Percentiles rank a stretch among this genome's conserved stretches.
Evolutionary conservation across 805 yeast species (phyloP).

Genomic region (Suhomyces prunicola): DNA sequence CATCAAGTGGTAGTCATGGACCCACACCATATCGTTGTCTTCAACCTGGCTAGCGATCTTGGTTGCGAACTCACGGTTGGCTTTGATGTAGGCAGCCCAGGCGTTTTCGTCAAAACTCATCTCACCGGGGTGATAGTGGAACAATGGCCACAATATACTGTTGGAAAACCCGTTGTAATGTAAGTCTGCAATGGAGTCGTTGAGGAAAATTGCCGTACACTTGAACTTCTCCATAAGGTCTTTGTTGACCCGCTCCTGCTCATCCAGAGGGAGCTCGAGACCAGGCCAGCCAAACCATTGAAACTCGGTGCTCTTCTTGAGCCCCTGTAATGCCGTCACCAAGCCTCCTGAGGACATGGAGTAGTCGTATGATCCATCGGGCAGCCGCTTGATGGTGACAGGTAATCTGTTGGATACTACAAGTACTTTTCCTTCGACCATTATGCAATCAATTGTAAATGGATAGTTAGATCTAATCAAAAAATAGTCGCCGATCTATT

Average conservation of each 20-base stretch:
- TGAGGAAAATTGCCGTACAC: conserved; percentile 84
- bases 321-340: conserved; percentile 91
- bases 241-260: conserved; percentile 61
- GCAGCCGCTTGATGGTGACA: conserved; percentile 74
- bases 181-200: conserved; percentile 88
- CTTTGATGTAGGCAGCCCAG: conserved; percentile 97
- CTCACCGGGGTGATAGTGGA: conserved; percentile 99
- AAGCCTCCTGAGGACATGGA: conserved; percentile 96
- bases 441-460: neutral
- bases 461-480: neutral
- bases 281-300: conserved; percentile 99
- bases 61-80: conserved; percentile 77
- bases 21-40: conserved; percentile 92
- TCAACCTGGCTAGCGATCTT: conserved; percentile 65
- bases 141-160: conserved; percentile 94
- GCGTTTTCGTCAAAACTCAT: conserved; percentile 97
- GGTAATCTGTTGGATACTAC: conserved; percentile 96
- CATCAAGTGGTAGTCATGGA: conserved; percentile 97
- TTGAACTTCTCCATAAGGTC: conserved; percentile 77
- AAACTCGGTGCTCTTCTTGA: conserved; percentile 76
- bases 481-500: neutral
- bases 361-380: conserved; percentile 68
- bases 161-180: conserved; percentile 96
- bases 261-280: conserved; percentile 75
- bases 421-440: conserved; percentile 61